Evolutionary conservation across 179 eudicot genomes (phyloP), one percentile per base, ranked within the genome.

Genomic region (Camellia oleifera): DNA sequence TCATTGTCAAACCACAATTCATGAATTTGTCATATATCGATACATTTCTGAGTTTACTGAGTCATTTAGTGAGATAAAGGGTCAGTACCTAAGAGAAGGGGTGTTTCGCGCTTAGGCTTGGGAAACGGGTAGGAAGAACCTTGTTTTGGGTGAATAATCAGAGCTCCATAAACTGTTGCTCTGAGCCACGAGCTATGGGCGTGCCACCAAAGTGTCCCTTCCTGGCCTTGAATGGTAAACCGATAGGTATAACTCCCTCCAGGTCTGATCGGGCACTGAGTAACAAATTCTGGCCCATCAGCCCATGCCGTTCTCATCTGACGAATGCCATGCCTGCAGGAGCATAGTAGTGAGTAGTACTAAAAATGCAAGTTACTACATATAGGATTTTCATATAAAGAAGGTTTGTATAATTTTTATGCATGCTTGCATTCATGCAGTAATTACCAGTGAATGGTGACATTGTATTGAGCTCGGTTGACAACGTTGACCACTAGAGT

Each of bases 361-460:
- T 45, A 2, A 26, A 56, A 26, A 40, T 74, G 57, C 40, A 62
- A 46, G 60, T 71, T 15, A 44, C 72, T 69, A 69, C 23, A 45
- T 44, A 42, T 53, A 72, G 57, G 57, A 52, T 32, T 32, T 32
- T 32, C 40, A 32, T 32, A 32, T 32, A 32, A 32, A 32, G 40
- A 32, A 32, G 40, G 40, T 0, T 32, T 32, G 40, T 32, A 32
- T 32, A 1, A 32, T 32, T 32, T 32, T 32, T 1, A 32, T 32
- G 53, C 61, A 56, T 57, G 77, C 48, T 11, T 26, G 64, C 63
- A 73, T 65, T 32, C 40, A 32, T 32, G 61, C 46, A 76, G 12
- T n/a, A 7, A 26, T 85, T 93, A 94, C 98, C 98, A 94, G 81
- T 94, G 98, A 71, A 94, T 85, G 18, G 98, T 93, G 81, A 92